phyloP scores from a whole-genome alignment of 306 rosid species.

The Carpinus viminea region DNA sequence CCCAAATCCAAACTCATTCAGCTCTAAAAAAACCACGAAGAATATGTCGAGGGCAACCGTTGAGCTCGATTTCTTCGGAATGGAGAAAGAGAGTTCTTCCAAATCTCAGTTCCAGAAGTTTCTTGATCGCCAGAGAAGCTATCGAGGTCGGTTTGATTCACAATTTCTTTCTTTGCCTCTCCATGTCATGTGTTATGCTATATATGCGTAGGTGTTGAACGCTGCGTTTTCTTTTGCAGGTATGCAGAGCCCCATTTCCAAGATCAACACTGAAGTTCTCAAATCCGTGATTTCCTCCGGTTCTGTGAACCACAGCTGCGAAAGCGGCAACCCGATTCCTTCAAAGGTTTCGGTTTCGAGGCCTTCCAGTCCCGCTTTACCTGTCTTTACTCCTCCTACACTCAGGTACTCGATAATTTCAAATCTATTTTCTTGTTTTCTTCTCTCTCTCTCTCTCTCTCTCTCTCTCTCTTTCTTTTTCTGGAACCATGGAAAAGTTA shows the following conservation, averaged over 20 bases:
- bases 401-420: constrained; percentile 2
- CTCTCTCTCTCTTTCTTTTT: neutral
- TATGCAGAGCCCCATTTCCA: constrained; percentile 38
- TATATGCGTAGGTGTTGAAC: neutral
- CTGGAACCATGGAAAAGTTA: neutral
- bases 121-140: constrained; percentile 44
- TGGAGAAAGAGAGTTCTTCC: constrained; percentile 26
- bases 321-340: neutral
- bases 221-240: neutral
- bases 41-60: constrained; percentile 34
- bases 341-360: neutral
- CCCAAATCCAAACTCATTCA: neutral
- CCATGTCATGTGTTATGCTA: neutral
- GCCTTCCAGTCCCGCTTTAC: constrained; percentile 32
- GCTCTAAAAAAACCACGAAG: neutral
- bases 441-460: neutral
- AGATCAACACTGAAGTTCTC: constrained; percentile 45
- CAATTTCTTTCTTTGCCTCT: neutral
- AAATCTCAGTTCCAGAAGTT: constrained; percentile 49
- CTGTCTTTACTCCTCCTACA: constrained; percentile 20
- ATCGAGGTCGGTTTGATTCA: constrained; percentile 23
- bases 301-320: neutral
- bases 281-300: constrained; percentile 38
- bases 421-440: neutral
- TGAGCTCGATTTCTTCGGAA: constrained; percentile 50